Conservation (phyloP, 345 rosid species). For the Citrus inodora region DNA sequence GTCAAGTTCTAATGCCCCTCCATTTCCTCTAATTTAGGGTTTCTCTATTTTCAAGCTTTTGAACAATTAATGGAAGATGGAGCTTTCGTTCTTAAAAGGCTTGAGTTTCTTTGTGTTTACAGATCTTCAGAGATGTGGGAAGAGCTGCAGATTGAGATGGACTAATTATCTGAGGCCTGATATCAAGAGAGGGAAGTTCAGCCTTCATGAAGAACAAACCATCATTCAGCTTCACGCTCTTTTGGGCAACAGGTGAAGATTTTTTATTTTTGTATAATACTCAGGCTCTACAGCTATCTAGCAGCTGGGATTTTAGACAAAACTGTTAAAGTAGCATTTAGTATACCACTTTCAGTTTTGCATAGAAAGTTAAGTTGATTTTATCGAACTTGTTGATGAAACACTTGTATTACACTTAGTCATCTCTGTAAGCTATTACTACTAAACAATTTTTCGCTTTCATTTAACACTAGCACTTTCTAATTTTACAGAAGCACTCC, state of each 20-base stretch:
- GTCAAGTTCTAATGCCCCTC: slow-evolving; percentile 10
- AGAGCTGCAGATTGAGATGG: slow-evolving; percentile 56
- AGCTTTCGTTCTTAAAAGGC: neutral
- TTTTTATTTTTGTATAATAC: too few relatives aligned
- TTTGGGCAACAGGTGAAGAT: slow-evolving; percentile 44
- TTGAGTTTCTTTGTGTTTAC: neutral
- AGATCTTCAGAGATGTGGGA: slow-evolving; percentile 52
- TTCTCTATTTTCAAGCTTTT: neutral
- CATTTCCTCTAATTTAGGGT: too few relatives aligned
- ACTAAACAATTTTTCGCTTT: too few relatives aligned
- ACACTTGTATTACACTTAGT: too few relatives aligned
- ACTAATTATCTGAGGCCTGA: slow-evolving; percentile 48
- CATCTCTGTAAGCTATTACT: too few relatives aligned
- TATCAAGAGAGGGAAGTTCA: slow-evolving; percentile 49
- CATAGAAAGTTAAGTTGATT: too few relatives aligned
- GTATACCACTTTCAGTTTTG: too few relatives aligned
- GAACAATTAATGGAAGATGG: too few relatives aligned
- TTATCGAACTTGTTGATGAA: too few relatives aligned
- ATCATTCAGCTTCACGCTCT: slow-evolving; percentile 43
- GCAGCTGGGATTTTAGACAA: too few relatives aligned
- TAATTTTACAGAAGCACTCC: neutral
- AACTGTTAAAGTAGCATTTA: neutral
- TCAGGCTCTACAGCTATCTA: too few relatives aligned
- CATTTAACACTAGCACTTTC: too few relatives aligned
- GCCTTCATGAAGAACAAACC: slow-evolving; percentile 30